A percentile compares a stretch with the other conserved stretches of the same genome.
Conservation (phyloP, 257 asterid species). For the Nicotiana noctiflora region DNA sequence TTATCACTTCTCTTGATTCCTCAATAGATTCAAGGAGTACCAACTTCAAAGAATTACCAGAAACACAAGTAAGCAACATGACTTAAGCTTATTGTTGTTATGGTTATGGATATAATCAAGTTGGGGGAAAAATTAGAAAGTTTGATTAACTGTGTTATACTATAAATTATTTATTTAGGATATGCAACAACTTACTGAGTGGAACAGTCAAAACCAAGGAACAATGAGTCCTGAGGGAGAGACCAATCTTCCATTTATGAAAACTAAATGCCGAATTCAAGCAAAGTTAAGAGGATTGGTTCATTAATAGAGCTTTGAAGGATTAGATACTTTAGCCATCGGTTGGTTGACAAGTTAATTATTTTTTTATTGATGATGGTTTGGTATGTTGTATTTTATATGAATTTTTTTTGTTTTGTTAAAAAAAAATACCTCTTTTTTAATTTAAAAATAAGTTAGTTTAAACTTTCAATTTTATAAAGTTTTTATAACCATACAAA, state of each 20-base stretch:
- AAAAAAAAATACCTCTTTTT: too few relatives aligned
- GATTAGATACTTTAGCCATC: neutral
- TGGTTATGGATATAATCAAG: neutral
- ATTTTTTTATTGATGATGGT: too few relatives aligned
- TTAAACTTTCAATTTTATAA: too few relatives aligned
- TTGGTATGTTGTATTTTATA: too few relatives aligned
- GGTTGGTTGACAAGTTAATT: too few relatives aligned
- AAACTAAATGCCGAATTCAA: neutral
- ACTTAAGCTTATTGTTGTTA: neutral
- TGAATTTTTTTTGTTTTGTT: too few relatives aligned
- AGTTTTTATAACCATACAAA: too few relatives aligned
- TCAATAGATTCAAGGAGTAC: neutral
- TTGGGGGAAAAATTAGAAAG: neutral
- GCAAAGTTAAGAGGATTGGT: neutral
- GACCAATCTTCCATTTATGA: constrained; percentile 32
- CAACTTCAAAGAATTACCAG: neutral
- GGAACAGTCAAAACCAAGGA: constrained; percentile 51
- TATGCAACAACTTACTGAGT: constrained; percentile 36
- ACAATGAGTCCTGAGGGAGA: constrained; percentile 35
- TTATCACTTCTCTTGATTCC: neutral
- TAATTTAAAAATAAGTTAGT: too few relatives aligned
- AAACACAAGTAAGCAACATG: neutral
- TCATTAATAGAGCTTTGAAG: neutral
- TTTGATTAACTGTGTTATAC: neutral
- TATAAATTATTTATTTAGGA: neutral